Conservation (phyloP, 2,329 filamentous ascomycete genomes). For the Decorospora gaudefroyi region DNA sequence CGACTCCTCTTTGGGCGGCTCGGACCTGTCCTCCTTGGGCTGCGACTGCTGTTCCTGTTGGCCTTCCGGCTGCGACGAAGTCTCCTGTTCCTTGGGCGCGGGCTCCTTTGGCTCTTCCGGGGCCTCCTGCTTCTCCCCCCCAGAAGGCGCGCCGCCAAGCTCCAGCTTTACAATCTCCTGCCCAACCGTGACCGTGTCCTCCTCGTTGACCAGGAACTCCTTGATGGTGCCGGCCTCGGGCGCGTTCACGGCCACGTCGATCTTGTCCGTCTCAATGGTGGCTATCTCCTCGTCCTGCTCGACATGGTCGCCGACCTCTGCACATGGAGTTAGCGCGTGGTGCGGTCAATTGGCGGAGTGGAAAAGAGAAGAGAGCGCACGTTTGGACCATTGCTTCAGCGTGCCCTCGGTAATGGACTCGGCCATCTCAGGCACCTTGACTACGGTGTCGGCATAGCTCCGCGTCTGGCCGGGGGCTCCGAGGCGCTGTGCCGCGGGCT, state of each 20-base stretch:
- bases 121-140: constrained; percentile 61
- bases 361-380: constrained; percentile 45
- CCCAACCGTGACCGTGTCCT: constrained; percentile 92
- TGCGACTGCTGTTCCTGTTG: constrained; percentile 54
- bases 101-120: constrained; percentile 64
- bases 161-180: constrained; percentile 89
- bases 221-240: constrained; percentile 88
- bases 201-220: constrained; percentile 87
- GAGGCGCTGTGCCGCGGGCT: constrained; percentile 33
- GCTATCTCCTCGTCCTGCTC: constrained; percentile 97
- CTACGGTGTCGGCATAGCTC: constrained; percentile 71
- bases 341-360: not conserved
- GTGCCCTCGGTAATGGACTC: constrained; percentile 98
- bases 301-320: constrained; percentile 86
- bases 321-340: constrained; percentile 13
- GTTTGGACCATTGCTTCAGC: constrained; percentile 91
- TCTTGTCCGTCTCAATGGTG: constrained; percentile 99
- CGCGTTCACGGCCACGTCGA: constrained; percentile 95
- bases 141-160: constrained; percentile 60
- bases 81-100: constrained; percentile 61
- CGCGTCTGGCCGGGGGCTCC: constrained; percentile 41
- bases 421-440: constrained; percentile 97
- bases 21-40: too few species aligned
- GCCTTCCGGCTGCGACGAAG: constrained; percentile 59
- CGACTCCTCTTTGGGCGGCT: constrained; percentile 47